Percentiles rank a stretch among this genome's conserved stretches.
Conservation (phyloP, 2,329 filamentous ascomycete species). For the Ceratocystis variospora region DNA sequence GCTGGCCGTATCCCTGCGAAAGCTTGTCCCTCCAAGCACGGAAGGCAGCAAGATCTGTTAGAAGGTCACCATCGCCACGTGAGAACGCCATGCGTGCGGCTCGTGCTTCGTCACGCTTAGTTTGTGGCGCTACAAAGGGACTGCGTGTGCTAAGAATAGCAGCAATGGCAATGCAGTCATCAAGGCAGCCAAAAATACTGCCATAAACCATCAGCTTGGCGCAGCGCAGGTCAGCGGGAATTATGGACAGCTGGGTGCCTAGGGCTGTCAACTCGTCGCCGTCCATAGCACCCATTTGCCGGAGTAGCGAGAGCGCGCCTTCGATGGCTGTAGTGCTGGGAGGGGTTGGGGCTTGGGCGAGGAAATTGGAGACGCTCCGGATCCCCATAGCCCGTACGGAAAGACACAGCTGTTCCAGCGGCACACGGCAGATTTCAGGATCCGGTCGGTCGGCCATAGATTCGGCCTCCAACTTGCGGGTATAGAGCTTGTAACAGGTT, state of each 20-base stretch:
- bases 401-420: slow-evolving; percentile 84
- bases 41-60: slow-evolving; percentile 76
- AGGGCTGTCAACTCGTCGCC: slow-evolving; percentile 78
- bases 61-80: slow-evolving; percentile 66
- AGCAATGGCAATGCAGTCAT: slow-evolving; percentile 76
- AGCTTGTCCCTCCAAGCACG: slow-evolving; percentile 64
- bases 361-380: slow-evolving; percentile 63
- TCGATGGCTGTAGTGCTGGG: slow-evolving; percentile 76
- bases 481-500: slow-evolving; percentile 91
- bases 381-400: slow-evolving; percentile 94
- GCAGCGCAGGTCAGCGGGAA: slow-evolving; percentile 83
- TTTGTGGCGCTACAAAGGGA: slow-evolving; percentile 69
- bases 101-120: slow-evolving; percentile 65
- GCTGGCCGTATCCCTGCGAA: slow-evolving; percentile 42
- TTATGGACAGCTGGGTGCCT: slow-evolving; percentile 84
- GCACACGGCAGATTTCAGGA: slow-evolving; percentile 84
- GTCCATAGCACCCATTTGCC: slow-evolving; percentile 77
- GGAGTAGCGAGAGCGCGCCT: slow-evolving; percentile 64
- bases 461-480: slow-evolving; percentile 58
- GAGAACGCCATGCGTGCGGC: slow-evolving; percentile 63
- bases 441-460: slow-evolving; percentile 82
- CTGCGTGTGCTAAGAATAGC: slow-evolving; percentile 81
- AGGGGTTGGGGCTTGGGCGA: slow-evolving; percentile 76
- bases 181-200: slow-evolving; percentile 81
- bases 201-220: slow-evolving; percentile 94